Base-by-base conservation (phyloP, 495 filamentous ascomycete species). In the Monascus purpureus region DNA sequence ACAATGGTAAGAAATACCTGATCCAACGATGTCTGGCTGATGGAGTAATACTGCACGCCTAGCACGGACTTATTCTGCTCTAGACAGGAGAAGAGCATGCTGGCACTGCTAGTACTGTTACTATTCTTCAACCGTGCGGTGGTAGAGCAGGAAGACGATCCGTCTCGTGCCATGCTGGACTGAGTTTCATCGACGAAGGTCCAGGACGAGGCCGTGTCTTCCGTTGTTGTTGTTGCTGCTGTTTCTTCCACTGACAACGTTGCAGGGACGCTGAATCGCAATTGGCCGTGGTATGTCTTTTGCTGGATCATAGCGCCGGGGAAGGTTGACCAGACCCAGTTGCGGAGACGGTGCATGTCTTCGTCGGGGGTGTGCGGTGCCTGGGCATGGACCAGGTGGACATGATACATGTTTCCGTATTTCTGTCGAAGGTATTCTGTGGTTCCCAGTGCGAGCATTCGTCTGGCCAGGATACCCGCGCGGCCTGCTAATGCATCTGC, bases 1-100 rank as follows among this genome's bases (percentile, higher is more conserved):
- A 90, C 82, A 39, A 92, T 84, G 24, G 57, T 72, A 57, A 93
- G 56, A 54, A 93, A 93, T 1, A 92, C 82, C 59, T 90, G 79
- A 53, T 92, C 85, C 36, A 92, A 62, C 20, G 81, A 87, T 30
- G 82, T 85, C 38, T 79, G 80, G 28, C 68, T 77, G 40, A 87
- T 80, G 28, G 75, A 79, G 48, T 80, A 92, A 48, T 82, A 80
- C 57, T 80, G 76, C 17, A 90, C 61, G 1, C 80, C 78, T 27
- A 88, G 45, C 12, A 49, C 50, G 17, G 72, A 59, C 43, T 74
- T 80, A 29, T 72, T 57, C 41, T 67, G 68, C 52, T 93, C 85
- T 0, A 93, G 61, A 22, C 68, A 38, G 18, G 73, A 69, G 42
- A 92, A 84, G 22, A 90, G 56, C 3, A 63, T 58, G 0, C 78